A percentile compares a stretch with the other conserved stretches of the same genome.
Conservation (phyloP, 2,329 filamentous ascomycete genomes). For the Penicillium polonicum region DNA sequence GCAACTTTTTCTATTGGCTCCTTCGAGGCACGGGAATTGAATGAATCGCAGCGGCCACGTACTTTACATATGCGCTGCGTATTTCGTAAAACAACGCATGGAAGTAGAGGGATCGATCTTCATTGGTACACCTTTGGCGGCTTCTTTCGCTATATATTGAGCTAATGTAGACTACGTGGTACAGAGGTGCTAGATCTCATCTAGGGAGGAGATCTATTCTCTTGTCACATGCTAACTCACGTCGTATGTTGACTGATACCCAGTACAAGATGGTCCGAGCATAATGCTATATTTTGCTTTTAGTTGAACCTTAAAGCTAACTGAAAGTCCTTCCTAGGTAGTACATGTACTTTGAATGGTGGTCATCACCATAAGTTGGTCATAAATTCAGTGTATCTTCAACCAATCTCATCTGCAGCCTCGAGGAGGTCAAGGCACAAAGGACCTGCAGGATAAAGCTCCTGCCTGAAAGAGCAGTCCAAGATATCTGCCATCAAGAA, state of each 20-base stretch:
- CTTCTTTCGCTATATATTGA: background rate
- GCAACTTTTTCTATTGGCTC: background rate
- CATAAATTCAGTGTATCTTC: background rate
- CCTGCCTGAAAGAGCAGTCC: slow-evolving; percentile 5
- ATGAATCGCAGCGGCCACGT: slow-evolving; percentile 10
- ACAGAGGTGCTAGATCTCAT: background rate
- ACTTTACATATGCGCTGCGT: slow-evolving; percentile 3
- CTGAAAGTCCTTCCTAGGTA: background rate
- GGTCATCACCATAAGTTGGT: background rate
- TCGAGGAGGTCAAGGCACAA: slow-evolving; percentile 2
- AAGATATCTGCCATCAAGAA: background rate
- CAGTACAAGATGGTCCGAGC: background rate
- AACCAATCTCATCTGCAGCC: slow-evolving; percentile 6
- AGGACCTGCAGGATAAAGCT: slow-evolving; percentile 3
- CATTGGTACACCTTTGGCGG: slow-evolving; percentile 12
- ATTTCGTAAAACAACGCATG: slow-evolving; percentile 9
- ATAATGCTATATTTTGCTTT: background rate
- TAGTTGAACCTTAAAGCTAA: background rate
- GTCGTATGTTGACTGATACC: background rate
- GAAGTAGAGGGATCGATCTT: slow-evolving; percentile 12
- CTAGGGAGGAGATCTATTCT: background rate
- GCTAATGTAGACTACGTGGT: background rate
- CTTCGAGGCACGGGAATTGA: background rate
- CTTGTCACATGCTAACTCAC: background rate
- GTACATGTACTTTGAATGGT: background rate